Evolutionary conservation across 805 yeast genomes (phyloP), one percentile per base, ranked within the genome.

Genomic region (Wickerhamia fluorescens): DNA sequence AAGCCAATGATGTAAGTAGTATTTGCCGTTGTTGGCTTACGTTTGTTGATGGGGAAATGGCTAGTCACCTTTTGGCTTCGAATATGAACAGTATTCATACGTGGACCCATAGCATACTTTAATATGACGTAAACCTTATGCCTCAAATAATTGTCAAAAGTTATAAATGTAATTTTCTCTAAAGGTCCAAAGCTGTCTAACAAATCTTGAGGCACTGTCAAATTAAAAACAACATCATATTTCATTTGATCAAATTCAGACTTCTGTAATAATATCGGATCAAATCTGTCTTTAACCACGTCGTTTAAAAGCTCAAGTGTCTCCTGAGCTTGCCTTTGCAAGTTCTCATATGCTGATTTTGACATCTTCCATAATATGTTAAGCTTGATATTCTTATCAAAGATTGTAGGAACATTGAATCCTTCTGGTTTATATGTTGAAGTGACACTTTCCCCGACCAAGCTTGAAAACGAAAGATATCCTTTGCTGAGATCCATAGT

Each of bases 311-410:
- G 62, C 4, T 51, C 59, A 35, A 81, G 61, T 0, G 97, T 80
- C 42, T 78, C 74, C 19, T 47, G 54, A 1, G 97, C 94, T 41
- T 74, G 76, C 36, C 68, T 70, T 32, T 71, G 73, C 35, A 89
- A 61, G 20, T 71, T 44, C 24, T 64, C 60, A 47, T 83, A 83
- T 0, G 89, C 75, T 40, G 78, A 66, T 23, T 63, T 62, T 2
- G 88, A 71, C 79, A 87, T 75, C 50, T 83, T 85, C 72, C 88
- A 84, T 28, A 89, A 57, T 19, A 88, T 57, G 49, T 89, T 87
- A 36, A 88, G 66, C 45, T 77, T 80, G n/a, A 81, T 71, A 35
- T 72, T 69, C 45, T 78, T 80, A 50, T 84, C 94, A 45, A 78
- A 81, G 6, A 84, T 52, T 0, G 89, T 79, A 17, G 94, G 94